Base-by-base conservation (phyloP, 2,329 filamentous ascomycete genomes). In the Penicillium sp. region DNA sequence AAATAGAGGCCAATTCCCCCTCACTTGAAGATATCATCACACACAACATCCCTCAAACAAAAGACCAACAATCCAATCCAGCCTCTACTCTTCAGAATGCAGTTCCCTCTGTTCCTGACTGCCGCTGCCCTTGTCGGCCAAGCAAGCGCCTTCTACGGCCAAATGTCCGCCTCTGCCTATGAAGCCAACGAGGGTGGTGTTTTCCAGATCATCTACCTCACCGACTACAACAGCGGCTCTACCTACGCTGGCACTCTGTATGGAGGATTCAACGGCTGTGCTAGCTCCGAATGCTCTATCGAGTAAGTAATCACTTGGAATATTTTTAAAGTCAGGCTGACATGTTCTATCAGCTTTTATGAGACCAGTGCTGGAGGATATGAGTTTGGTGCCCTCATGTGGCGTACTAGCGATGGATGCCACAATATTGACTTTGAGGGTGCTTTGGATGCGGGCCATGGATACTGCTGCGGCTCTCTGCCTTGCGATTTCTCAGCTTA, bases 341-440 rank as follows among this genome's bases (percentile, higher is more conserved):
- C 33, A 6, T 3, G 27, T 7, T 9, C 10, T 11, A 19, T 47
- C 16, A 52, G 50, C 26, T 52, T 52, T 19, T 43, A 14, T 10
- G 50, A 52, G 37, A 52, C 39, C 3, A 52, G 37, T 19, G 1
- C 37, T 33, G 54, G 58, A n/a, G 47, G 27, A 13, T 60, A 60
- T 14, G 14, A 21, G 16, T 60, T 60, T 43, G 27, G 3, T 13
- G 46, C 50, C 39, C 11, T 23, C 3, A 44, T 57, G 35, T 60
- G 58, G 58, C 47, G 54, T 1, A 60, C 54, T 5, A 55, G 29
- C 25, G 52, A 55, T 37, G 55, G 49, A 16, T 55, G 55, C 39
- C 55, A 60, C 39, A 60, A 58, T 33, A 60, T 57, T 27, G 27
- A 60, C 26, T 55, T 58, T n/a, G 6, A 55, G 19, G 58, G 55